Evolutionary conservation across 2,329 filamentous ascomycete species (phyloP).

Genomic region (Dactylellina leptospora): DNA sequence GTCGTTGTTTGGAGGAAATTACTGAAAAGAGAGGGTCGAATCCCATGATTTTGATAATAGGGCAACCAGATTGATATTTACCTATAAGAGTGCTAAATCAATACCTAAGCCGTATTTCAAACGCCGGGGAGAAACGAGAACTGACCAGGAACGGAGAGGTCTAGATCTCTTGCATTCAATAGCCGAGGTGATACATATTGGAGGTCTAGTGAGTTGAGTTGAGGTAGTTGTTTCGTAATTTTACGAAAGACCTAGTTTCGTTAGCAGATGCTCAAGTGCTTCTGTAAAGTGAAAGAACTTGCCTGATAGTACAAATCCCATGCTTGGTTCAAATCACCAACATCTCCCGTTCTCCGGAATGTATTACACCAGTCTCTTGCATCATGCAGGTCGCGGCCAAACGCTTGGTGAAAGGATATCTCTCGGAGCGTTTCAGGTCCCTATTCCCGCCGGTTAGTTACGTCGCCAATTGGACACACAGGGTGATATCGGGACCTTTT

Average conservation of each 20-base stretch:
- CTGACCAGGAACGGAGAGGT: conserved; percentile 93
- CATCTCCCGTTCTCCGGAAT: conserved; percentile 85
- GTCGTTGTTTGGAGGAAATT: conserved; percentile 96
- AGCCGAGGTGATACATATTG: conserved; percentile 97
- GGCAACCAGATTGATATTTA: conserved; percentile 65
- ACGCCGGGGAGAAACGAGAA: conserved; percentile 60
- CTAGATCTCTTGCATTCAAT: conserved; percentile 82
- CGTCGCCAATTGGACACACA: not conserved
- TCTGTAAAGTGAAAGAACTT: not conserved
- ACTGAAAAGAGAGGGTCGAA: conserved; percentile 91
- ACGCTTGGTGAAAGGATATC: conserved; percentile 96
- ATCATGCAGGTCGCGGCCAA: conserved; percentile 92
- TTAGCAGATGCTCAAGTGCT: no score
- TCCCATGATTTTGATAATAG: conserved; percentile 82
- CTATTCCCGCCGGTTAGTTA: conserved; percentile 55
- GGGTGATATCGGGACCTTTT: conserved; percentile 63
- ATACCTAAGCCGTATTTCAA: not conserved
- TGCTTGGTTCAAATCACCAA: conserved; percentile 94
- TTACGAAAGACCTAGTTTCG: conserved; percentile 78
- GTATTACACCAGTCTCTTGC: conserved; percentile 95
- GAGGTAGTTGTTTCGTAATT: conserved; percentile 90
- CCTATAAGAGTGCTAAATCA: conserved; percentile 40
- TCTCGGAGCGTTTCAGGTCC: conserved; percentile 90
- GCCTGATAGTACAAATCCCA: conserved; percentile 97
- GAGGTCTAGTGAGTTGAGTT: conserved; percentile 89